Evolutionary conservation across 805 yeast genomes (phyloP), one percentile per base, ranked within the genome.

Genomic region (Saccharomycopsis sp.): DNA sequence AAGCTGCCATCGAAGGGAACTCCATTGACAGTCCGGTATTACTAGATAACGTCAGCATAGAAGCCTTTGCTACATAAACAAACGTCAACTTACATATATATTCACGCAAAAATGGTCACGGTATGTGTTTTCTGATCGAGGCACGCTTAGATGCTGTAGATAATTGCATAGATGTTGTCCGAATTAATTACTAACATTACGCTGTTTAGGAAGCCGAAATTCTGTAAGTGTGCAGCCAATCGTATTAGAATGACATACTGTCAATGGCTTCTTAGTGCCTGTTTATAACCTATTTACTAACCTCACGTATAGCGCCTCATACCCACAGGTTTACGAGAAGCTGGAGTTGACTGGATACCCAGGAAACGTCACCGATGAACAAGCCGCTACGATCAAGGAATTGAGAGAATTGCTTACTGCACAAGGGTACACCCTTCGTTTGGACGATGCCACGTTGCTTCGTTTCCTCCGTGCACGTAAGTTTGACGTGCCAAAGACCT

Each of bases 391-490:
- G 25, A 73, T 93, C 61, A 78, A 75, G 51, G 78, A 81, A 63
- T 73, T 94, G 58, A 82, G 85, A 65, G 76, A 74, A 19, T 74
- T 78, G 53, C 77, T 92, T 63, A 72, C 72, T 59, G 85, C 78
- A 12, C 79, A 75, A 56, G 97, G 96, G 3, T 90, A 78, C 74
- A 78, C 76, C n/a, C 79, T 82, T 56, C 84, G 98, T 67, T 73
- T 89, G 57, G 99, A 94, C 72, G 97, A 89, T 67, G 89, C 97
- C 15, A 80, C 94, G 2, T 74, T 87, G 63, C 77, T 85, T 62
- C 85, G 99, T 66, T 94, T 94, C 73, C 77, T 94, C 63, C 84
- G 98, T 69, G 99, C 99, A 8, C 85, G 99, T 74, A 92, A 91
- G 78, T 94, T 94, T 69, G 97, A 91, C 67, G 77, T 92, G 35